A percentile compares a stretch with the other conserved stretches of the same genome.
Evolutionary conservation across 2,329 filamentous ascomycete genomes (phyloP).

Genomic region (Pseudogymnoascus sp.): DNA sequence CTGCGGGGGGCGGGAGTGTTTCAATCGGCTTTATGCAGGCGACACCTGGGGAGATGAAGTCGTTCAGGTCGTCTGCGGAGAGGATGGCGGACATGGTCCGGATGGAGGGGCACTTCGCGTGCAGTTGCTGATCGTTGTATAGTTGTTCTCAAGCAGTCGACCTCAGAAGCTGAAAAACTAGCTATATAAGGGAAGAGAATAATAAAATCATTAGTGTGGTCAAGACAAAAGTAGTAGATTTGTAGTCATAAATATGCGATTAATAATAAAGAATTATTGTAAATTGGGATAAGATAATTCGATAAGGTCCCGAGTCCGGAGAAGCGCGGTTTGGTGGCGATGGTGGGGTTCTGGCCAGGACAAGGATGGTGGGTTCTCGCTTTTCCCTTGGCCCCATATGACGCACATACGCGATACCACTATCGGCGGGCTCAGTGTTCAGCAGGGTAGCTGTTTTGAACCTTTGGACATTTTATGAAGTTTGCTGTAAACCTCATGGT

Average conservation of each 20-base stretch:
- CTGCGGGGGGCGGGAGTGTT: slow-evolving; percentile 62
- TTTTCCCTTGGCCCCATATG: neutral
- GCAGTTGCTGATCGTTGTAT: neutral
- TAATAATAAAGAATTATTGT: slow-evolving; percentile 4
- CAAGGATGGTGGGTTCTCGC: neutral
- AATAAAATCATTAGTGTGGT: slow-evolving; percentile 4
- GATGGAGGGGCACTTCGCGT: slow-evolving; percentile 13
- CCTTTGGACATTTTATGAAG: neutral
- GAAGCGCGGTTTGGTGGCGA: slow-evolving; percentile 3
- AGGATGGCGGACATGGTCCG: slow-evolving; percentile 87
- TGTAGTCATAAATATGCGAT: slow-evolving; percentile 8
- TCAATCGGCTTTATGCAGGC: slow-evolving; percentile 98
- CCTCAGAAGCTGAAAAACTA: neutral
- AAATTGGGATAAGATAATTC: slow-evolving; percentile 9
- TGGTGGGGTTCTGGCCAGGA: slow-evolving; percentile 8
- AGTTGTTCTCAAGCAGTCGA: neutral
- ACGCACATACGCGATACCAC: neutral
- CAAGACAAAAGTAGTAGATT: neutral
- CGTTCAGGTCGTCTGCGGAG: slow-evolving; percentile 92
- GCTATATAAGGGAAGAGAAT: neutral
- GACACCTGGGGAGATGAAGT: slow-evolving; percentile 96
- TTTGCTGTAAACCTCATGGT: neutral
- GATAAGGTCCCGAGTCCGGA: slow-evolving; percentile 8
- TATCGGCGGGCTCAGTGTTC: slow-evolving; percentile 1
- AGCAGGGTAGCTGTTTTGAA: slow-evolving; percentile 1